Evolutionary conservation across 2,329 filamentous ascomycete species (phyloP).

Genomic region (Botrytis paeoniae): DNA sequence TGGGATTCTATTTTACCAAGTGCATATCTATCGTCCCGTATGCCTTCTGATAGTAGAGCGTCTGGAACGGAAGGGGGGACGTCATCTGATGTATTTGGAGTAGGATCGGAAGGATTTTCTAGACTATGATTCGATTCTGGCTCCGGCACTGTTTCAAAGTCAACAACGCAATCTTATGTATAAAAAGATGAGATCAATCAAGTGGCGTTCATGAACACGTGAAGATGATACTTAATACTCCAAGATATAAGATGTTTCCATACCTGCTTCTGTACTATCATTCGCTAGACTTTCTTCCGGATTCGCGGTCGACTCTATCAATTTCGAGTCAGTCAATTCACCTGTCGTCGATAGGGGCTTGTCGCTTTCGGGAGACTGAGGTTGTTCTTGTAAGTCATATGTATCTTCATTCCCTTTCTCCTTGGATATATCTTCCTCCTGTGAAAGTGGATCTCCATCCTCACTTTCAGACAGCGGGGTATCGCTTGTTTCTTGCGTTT

Average conservation of each 20-base stretch:
- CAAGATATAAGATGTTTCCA: not conserved
- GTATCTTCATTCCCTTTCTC: not conserved
- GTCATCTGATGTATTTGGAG: not conserved
- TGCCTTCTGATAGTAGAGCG: not conserved
- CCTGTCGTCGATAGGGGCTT: not conserved
- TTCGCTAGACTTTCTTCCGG: not conserved
- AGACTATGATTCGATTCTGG: not conserved
- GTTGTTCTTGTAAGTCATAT: not conserved
- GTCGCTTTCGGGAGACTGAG: not conserved
- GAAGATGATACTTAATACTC: not conserved
- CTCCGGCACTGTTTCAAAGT: not conserved
- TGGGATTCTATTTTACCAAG: not conserved
- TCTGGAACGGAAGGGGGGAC: not conserved
- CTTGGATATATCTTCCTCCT: not conserved
- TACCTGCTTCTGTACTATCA: conserved; percentile 15
- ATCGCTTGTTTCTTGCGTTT: conserved; percentile 10
- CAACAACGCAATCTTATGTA: not conserved
- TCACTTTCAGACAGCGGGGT: conserved; percentile 9
- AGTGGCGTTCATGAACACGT: not conserved
- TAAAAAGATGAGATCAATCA: not conserved
- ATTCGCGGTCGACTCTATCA: not conserved
- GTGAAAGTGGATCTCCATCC: not conserved
- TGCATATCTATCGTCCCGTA: not conserved
- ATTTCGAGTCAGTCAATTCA: conserved; percentile 7
- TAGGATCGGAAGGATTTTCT: not conserved